phyloP scores from a whole-genome alignment of 2,329 filamentous ascomycete genomes.

The Capronia americana region DNA sequence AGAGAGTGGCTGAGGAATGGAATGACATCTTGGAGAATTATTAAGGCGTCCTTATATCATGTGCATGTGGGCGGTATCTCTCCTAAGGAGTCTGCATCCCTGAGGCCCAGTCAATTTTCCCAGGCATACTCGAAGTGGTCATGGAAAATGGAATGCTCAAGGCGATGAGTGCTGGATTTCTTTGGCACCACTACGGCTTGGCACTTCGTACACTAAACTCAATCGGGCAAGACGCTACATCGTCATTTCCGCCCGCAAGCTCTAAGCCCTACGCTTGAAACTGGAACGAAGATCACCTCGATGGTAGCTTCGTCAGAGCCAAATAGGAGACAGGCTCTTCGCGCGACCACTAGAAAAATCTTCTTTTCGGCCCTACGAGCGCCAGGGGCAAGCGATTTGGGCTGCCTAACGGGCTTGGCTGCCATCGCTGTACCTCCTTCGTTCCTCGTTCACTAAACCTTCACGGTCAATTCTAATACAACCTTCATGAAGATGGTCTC shows the following conservation, averaged over 20 bases:
- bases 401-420: neutral
- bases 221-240: neutral
- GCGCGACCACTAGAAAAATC: too few species aligned
- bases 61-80: too few species aligned
- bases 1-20: too few species aligned
- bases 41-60: too few species aligned
- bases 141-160: too few species aligned
- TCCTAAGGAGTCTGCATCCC: too few species aligned
- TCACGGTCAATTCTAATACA: neutral
- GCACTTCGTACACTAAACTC: constrained; percentile 21
- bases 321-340: too few species aligned
- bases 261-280: neutral
- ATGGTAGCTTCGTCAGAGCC: neutral
- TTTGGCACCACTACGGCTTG: neutral
- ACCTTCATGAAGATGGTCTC: too few species aligned
- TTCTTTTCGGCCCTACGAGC: neutral
- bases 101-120: too few species aligned
- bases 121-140: too few species aligned
- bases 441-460: neutral
- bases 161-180: too few species aligned
- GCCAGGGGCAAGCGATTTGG: neutral
- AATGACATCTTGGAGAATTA: too few species aligned
- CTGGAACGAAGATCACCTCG: neutral
- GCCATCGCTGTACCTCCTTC: neutral
- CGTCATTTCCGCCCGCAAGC: neutral